Conservation (phyloP, 2,329 filamentous ascomycete species). For the Monosporascus sp. region DNA sequence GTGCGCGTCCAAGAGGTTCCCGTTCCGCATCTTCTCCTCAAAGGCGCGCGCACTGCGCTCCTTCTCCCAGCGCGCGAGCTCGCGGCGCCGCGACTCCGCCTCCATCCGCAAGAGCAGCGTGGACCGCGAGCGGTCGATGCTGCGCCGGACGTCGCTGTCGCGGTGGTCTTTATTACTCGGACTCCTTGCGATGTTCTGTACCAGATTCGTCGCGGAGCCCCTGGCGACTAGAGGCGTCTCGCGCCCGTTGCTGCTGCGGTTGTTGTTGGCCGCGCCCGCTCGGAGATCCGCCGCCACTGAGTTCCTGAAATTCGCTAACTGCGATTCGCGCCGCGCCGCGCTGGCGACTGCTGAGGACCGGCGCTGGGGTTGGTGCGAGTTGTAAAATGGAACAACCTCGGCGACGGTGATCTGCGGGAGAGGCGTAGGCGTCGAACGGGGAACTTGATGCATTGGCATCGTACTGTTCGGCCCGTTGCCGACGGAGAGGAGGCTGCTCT, state of each 20-base stretch:
- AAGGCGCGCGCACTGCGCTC: slow-evolving; percentile 58
- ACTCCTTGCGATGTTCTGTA: slow-evolving; percentile 6
- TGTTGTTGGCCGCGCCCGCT: slow-evolving; percentile 28
- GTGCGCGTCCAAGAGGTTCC: slow-evolving; percentile 71
- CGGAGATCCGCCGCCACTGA: slow-evolving; percentile 60
- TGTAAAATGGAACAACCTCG: slow-evolving; percentile 34
- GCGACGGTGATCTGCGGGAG: slow-evolving; percentile 25
- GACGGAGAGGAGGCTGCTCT: slow-evolving; percentile 36
- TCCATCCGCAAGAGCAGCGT: slow-evolving; percentile 58
- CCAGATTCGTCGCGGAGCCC: slow-evolving; percentile 24
- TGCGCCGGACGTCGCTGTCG: slow-evolving; percentile 39
- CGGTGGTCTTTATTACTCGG: slow-evolving; percentile 17
- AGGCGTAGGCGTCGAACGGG: slow-evolving; percentile 5
- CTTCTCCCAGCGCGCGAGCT: slow-evolving; percentile 53
- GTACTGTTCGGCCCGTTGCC: slow-evolving; percentile 9
- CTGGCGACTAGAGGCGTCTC: slow-evolving; percentile 32
- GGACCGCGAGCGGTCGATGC: slow-evolving; percentile 50
- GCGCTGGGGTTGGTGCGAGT: slow-evolving; percentile 53
- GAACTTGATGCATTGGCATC: slow-evolving; percentile 8
- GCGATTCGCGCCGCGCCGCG: slow-evolving; percentile 46
- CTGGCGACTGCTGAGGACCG: slow-evolving; percentile 35
- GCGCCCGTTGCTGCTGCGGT: slow-evolving; percentile 24
- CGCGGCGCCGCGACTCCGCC: slow-evolving; percentile 55
- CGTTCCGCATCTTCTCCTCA: slow-evolving; percentile 71
- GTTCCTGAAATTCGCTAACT: slow-evolving; percentile 63